Conservation (phyloP, 176 grass and related monocot genomes). For the Avena sativa region DNA sequence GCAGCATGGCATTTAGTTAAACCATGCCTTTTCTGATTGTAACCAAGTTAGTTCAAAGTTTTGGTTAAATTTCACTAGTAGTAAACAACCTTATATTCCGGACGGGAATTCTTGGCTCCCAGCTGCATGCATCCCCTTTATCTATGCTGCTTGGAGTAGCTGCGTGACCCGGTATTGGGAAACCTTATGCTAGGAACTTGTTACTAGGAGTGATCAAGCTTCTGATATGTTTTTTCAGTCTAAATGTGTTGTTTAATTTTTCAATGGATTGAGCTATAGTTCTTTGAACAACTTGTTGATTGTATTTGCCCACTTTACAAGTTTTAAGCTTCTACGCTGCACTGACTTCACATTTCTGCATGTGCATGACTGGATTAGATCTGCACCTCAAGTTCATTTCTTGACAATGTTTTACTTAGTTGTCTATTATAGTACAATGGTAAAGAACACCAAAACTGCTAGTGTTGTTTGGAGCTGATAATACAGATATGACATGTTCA, state of each 20-base stretch:
- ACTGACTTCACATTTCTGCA: background rate
- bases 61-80: too few relatives aligned
- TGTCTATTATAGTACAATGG: background rate
- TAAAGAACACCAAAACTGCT: background rate
- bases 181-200: background rate
- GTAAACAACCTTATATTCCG: too few relatives aligned
- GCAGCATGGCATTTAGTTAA: too few relatives aligned
- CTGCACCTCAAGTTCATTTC: background rate
- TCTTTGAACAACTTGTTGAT: constrained; percentile 2
- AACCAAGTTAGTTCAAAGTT: too few relatives aligned
- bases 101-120: too few relatives aligned
- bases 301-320: background rate
- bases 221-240: background rate
- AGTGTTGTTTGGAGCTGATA: background rate
- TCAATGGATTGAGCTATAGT: background rate
- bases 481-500: background rate
- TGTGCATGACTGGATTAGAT: background rate
- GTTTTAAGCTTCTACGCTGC: background rate
- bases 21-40: too few relatives aligned
- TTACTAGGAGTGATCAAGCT: background rate
- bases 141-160: too few relatives aligned
- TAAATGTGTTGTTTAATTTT: background rate
- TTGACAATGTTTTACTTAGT: background rate
- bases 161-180: background rate
- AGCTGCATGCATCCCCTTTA: too few relatives aligned